A percentile compares a stretch with the other conserved stretches of the same genome.
Evolutionary conservation across 352 stramenopile species (phyloP).

Genomic region (Globisporangium parvum): DNA sequence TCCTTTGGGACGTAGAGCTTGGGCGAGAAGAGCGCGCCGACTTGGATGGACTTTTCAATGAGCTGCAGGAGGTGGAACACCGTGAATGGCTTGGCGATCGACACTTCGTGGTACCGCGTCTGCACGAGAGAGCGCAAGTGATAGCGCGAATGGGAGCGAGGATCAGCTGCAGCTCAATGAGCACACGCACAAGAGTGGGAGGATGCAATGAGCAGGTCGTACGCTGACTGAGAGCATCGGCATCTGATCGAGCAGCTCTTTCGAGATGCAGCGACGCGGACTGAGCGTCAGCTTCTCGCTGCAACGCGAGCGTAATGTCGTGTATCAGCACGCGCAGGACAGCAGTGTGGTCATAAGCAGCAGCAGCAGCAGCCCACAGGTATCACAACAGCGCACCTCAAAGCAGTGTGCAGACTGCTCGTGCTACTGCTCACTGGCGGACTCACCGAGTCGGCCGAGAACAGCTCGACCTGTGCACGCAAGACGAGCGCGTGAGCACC

Average conservation of each 20-base stretch:
- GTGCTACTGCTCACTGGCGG: neutral
- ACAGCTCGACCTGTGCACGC: slow-evolving; percentile 21
- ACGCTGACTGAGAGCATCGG: slow-evolving; percentile 58
- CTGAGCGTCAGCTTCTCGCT: slow-evolving; percentile 32
- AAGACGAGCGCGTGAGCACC: neutral
- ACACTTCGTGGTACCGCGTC: slow-evolving; percentile 55
- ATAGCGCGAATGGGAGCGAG: neutral
- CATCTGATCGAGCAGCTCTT: slow-evolving; percentile 69
- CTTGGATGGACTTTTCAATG: slow-evolving; percentile 73
- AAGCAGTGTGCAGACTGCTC: slow-evolving; percentile 1
- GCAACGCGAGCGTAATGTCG: neutral
- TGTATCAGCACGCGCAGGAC: neutral
- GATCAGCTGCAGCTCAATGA: neutral
- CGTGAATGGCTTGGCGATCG: slow-evolving; percentile 44
- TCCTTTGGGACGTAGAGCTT: slow-evolving; percentile 75
- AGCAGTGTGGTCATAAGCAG: neutral
- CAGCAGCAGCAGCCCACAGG: neutral
- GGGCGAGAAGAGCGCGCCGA: slow-evolving; percentile 61
- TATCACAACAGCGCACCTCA: slow-evolving; percentile 6
- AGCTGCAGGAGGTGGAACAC: slow-evolving; percentile 81
- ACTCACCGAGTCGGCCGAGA: slow-evolving; percentile 12
- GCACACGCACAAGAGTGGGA: neutral
- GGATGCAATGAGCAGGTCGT: neutral
- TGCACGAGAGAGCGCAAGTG: slow-evolving; percentile 10
- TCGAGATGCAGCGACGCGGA: slow-evolving; percentile 49